These are phyloP conservation scores for Carex kokanica DNA, from an alignment of 176 grass and related monocot species.

Conservation along the genomic window DNA sequence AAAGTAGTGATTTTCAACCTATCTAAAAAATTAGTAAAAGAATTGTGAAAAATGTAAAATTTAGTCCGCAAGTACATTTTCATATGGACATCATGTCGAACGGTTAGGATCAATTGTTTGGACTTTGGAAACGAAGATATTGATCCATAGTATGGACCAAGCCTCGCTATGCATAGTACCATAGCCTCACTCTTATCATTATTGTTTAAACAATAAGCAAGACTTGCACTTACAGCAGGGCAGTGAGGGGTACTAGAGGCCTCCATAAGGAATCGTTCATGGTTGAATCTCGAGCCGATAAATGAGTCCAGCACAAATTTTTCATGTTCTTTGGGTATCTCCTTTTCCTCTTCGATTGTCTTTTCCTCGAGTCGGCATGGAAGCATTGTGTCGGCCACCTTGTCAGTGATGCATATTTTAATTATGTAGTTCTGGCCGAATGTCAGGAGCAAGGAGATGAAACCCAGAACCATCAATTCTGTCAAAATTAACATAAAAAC, in stretches of 20 bases:
- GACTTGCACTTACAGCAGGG: conserved; percentile 29
- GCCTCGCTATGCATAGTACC: too few species aligned
- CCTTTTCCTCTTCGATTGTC: conserved; percentile 32
- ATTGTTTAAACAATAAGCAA: background rate
- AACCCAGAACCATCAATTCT: conserved; percentile 94
- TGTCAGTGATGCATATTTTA: conserved; percentile 72
- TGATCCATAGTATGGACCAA: too few species aligned
- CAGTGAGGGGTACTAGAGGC: conserved; percentile 42
- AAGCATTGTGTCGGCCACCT: conserved; percentile 70
- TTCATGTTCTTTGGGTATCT: conserved; percentile 5
- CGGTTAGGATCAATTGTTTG: too few species aligned
- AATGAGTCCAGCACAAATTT: conserved; percentile 24
- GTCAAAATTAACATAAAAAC: background rate
- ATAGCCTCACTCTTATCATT: background rate
- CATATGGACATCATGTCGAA: too few species aligned
- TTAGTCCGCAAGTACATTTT: too few species aligned
- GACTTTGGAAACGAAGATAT: too few species aligned
- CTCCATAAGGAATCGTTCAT: conserved; percentile 30
- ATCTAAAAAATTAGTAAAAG: too few species aligned
- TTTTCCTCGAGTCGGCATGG: conserved; percentile 39
- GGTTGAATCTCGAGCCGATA: conserved; percentile 1
- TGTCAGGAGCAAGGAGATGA: conserved; percentile 86
- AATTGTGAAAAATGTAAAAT: too few species aligned
- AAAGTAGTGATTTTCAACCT: too few species aligned
- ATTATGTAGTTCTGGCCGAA: conserved; percentile 82